Evolutionary conservation across 2,329 filamentous ascomycete species (phyloP).

Genomic region (Botrytis elliptica): DNA sequence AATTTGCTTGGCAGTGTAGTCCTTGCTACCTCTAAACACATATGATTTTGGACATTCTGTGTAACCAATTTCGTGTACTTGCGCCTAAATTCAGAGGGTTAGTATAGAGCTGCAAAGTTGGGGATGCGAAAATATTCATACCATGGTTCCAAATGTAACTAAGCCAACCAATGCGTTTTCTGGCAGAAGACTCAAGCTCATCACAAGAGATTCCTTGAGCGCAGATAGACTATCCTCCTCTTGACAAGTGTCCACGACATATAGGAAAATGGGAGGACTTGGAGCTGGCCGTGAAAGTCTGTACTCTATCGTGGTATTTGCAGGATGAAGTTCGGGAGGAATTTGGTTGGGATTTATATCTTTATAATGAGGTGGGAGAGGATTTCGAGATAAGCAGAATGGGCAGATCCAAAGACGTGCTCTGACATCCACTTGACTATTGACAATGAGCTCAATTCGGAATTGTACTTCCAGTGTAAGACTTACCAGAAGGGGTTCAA

Average conservation of each 20-base stretch:
- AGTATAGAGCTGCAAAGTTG: neutral
- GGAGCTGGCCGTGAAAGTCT: slow-evolving; percentile 76
- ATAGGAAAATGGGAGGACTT: slow-evolving; percentile 82
- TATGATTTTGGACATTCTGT: slow-evolving; percentile 98
- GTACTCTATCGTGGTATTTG: slow-evolving; percentile 89
- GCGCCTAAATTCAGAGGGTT: slow-evolving; percentile 56
- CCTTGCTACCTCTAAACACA: slow-evolving; percentile 96
- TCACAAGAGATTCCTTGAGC: slow-evolving; percentile 81
- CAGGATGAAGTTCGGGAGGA: slow-evolving; percentile 76
- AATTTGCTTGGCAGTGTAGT: slow-evolving; percentile 98
- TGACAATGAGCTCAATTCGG: slow-evolving; percentile 30
- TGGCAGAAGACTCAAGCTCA: slow-evolving; percentile 79
- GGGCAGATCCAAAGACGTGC: slow-evolving; percentile 86
- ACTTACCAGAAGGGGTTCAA: slow-evolving; percentile 94
- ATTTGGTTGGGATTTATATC: slow-evolving; percentile 83
- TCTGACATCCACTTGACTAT: slow-evolving; percentile 77
- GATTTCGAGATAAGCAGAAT: slow-evolving; percentile 81
- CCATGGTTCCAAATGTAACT: slow-evolving; percentile 92
- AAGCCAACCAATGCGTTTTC: slow-evolving; percentile 79
- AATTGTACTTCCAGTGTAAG: neutral
- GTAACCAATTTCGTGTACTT: slow-evolving; percentile 97
- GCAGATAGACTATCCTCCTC: slow-evolving; percentile 82
- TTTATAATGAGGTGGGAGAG: slow-evolving; percentile 82
- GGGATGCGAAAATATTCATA: slow-evolving; percentile 43
- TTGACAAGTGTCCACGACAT: slow-evolving; percentile 85